These are phyloP conservation scores for Lenzites betulinus DNA, from an alignment of 768 basidiomycete genomes.

Conservation along the genomic window DNA sequence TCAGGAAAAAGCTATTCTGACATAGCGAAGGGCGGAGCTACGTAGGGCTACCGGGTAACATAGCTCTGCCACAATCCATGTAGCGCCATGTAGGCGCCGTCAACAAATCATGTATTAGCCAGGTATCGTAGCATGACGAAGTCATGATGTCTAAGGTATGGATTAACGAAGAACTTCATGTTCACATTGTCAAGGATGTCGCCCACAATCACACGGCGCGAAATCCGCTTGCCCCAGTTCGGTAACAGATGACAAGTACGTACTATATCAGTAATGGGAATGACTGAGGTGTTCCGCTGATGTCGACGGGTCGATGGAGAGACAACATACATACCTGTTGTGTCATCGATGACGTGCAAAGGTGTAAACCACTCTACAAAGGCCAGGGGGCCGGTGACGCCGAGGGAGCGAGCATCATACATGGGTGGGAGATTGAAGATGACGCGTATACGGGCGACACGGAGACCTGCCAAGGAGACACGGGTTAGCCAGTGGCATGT, in stretches of 20 bases:
- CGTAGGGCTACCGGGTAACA: too few relatives aligned
- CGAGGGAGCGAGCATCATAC: background rate
- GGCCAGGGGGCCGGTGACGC: background rate
- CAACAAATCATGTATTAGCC: too few relatives aligned
- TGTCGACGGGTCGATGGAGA: background rate
- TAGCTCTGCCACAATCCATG: too few relatives aligned
- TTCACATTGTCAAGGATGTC: background rate
- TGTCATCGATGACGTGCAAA: background rate
- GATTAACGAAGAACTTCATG: conserved; percentile 4
- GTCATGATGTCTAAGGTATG: too few relatives aligned
- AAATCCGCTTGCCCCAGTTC: background rate
- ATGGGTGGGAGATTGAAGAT: background rate
- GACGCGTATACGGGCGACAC: background rate
- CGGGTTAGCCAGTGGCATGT: too few relatives aligned
- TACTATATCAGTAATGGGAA: background rate
- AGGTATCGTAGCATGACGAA: too few relatives aligned
- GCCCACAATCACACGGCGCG: background rate
- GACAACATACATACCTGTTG: background rate
- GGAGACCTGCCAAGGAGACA: too few relatives aligned
- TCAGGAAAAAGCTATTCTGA: too few relatives aligned
- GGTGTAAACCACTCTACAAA: conserved; percentile 12
- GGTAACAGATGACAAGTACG: conserved; percentile 4
- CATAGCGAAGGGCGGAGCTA: too few relatives aligned
- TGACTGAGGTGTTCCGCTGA: background rate
- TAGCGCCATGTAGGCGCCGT: too few relatives aligned